A percentile compares a stretch with the other conserved stretches of the same genome.
Evolutionary conservation across 257 asterid genomes (phyloP).

Genomic region (Phtheirospermum japonicum): DNA sequence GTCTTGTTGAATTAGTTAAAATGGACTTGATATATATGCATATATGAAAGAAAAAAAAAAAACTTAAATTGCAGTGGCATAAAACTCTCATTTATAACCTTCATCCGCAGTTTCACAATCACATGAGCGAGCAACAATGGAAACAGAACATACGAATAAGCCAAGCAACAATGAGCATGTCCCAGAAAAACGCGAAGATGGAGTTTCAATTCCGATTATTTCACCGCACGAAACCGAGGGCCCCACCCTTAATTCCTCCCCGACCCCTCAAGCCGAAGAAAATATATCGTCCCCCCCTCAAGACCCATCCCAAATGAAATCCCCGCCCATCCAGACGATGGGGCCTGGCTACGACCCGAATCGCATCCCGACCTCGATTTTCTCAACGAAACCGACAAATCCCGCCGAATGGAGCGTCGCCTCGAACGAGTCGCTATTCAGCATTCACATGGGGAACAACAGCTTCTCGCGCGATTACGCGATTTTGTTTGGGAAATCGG

Average conservation of each 20-base stretch:
- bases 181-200: constrained; percentile 12
- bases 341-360: constrained; percentile 64
- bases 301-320: constrained; percentile 30
- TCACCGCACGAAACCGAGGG: neutral
- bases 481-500: constrained; percentile 40
- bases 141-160: constrained; percentile 26
- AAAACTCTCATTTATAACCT: no score
- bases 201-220: constrained; percentile 14
- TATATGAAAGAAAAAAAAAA: no score
- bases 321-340: constrained; percentile 58
- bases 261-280: no score
- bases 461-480: constrained; percentile 66
- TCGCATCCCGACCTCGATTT: constrained; percentile 68
- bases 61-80: no score
- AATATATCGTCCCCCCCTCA: neutral
- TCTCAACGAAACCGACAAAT: constrained; percentile 41
- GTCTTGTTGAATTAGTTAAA: no score
- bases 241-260: neutral
- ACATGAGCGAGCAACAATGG: constrained; percentile 39
- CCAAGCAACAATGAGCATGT: constrained; percentile 23
- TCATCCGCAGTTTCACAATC: neutral
- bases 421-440: constrained; percentile 80
- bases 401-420: constrained; percentile 69
- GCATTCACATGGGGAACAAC: constrained; percentile 81
- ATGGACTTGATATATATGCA: neutral